Percentiles rank a stretch among this genome's conserved stretches.
Conservation (phyloP, 768 basidiomycete species). For the Termitomyces sp. region DNA sequence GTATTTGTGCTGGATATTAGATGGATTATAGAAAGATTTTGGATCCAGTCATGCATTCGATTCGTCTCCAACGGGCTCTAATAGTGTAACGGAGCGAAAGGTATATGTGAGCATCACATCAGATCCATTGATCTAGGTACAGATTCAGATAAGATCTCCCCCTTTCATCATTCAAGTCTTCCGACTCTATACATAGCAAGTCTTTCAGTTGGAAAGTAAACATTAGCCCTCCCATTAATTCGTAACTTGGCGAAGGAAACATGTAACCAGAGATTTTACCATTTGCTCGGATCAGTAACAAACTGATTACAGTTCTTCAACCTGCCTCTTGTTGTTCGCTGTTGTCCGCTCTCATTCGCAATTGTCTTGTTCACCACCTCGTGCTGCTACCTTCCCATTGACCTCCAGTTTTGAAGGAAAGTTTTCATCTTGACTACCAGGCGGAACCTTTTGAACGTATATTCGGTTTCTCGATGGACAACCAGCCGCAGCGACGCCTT, state of each 20-base stretch:
- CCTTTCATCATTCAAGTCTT: too few relatives aligned
- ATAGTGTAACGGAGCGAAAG: too few relatives aligned
- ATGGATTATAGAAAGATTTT: not conserved
- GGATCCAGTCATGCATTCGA: not conserved
- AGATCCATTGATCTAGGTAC: not conserved
- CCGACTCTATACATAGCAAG: too few relatives aligned
- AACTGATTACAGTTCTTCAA: not conserved
- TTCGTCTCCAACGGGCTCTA: too few relatives aligned
- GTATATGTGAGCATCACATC: not conserved
- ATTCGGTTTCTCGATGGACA: not conserved
- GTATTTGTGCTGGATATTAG: not conserved
- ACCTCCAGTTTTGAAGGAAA: not conserved
- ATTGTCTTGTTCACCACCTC: not conserved
- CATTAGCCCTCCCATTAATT: not conserved
- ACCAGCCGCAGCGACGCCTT: too few relatives aligned
- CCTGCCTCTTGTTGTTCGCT: too few relatives aligned
- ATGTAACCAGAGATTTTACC: not conserved
- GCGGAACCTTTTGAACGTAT: not conserved
- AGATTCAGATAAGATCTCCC: not conserved
- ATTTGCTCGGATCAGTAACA: not conserved
- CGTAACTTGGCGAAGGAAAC: not conserved
- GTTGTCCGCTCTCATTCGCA: too few relatives aligned
- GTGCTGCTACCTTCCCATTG: not conserved
- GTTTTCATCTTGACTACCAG: not conserved
- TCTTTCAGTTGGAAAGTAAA: not conserved